phyloP scores from a whole-genome alignment of 495 filamentous ascomycete species.

The Aspergillus steynii region DNA sequence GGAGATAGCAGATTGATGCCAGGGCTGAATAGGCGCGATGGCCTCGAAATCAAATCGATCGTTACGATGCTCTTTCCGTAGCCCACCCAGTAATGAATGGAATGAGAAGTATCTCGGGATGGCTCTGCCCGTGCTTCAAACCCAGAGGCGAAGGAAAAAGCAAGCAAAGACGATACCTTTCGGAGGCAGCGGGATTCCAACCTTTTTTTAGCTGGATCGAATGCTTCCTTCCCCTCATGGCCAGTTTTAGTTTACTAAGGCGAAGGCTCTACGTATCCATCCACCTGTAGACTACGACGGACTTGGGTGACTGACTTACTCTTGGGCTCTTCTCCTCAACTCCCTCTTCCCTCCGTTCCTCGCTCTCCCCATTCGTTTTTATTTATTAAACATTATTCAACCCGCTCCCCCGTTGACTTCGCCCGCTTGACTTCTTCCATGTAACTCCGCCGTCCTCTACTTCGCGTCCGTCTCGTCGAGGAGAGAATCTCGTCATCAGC shows the following conservation, averaged over 20 bases:
- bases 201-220: too few species aligned
- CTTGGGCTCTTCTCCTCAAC: slow-evolving; percentile 8
- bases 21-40: not conserved
- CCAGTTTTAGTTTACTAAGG: not conserved
- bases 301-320: slow-evolving; percentile 7
- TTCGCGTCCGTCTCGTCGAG: not conserved
- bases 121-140: too few species aligned
- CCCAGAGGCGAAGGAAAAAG: slow-evolving; percentile 5
- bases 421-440: slow-evolving; percentile 8
- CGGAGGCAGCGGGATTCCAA: slow-evolving; percentile 17
- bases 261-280: slow-evolving; percentile 19
- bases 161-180: slow-evolving; percentile 8
- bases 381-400: not conserved
- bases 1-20: not conserved
- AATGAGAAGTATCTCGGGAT: too few species aligned
- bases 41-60: not conserved
- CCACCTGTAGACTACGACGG: slow-evolving; percentile 22
- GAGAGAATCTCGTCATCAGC: slow-evolving; percentile 7
- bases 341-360: slow-evolving; percentile 14
- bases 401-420: slow-evolving; percentile 6
- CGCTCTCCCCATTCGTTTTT: slow-evolving; percentile 11
- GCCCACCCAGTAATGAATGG: too few species aligned
- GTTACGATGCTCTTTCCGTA: not conserved
- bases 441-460: slow-evolving; percentile 7
- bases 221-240: not conserved